phyloP scores from a whole-genome alignment of 2,329 filamentous ascomycete species.

The Colletotrichum higginsianum region DNA sequence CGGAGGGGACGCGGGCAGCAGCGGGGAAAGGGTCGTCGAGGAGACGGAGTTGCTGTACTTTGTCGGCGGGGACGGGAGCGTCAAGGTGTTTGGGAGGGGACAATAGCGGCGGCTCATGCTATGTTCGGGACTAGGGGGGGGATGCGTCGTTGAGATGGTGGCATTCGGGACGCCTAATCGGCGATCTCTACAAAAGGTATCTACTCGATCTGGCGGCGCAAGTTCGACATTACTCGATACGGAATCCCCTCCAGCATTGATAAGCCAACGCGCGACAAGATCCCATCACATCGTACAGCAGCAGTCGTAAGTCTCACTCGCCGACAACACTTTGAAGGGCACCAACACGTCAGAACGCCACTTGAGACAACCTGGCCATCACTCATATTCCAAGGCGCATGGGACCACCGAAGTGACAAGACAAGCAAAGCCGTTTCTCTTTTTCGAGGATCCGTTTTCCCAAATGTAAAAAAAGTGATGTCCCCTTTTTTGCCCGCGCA shows the following conservation, averaged over 20 bases:
- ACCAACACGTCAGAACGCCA: background rate
- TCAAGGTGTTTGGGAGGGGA: slow-evolving; percentile 88
- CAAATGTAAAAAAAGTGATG: slow-evolving; percentile 28
- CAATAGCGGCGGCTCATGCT: slow-evolving; percentile 53
- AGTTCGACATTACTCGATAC: background rate
- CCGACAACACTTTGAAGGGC: background rate
- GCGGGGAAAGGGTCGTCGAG: slow-evolving; percentile 53
- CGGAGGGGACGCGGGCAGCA: slow-evolving; percentile 54
- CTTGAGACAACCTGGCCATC: background rate
- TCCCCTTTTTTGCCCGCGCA: slow-evolving; percentile 18
- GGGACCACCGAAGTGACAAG: slow-evolving; percentile 14
- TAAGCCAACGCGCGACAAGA: background rate
- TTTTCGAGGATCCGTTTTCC: slow-evolving; percentile 37
- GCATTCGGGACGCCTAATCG: no score
- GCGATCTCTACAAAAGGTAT: no score
- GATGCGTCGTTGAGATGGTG: no score
- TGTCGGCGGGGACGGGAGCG: slow-evolving; percentile 82
- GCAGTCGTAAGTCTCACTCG: background rate
- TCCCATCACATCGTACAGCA: background rate
- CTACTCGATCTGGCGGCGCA: background rate
- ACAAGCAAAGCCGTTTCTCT: slow-evolving; percentile 36
- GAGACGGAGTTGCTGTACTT: slow-evolving; percentile 86
- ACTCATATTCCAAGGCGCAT: background rate
- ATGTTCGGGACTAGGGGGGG: background rate
- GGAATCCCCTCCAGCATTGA: background rate